Conservation (phyloP, 2,329 filamentous ascomycete species). For the Dactylonectria macrodidyma region DNA sequence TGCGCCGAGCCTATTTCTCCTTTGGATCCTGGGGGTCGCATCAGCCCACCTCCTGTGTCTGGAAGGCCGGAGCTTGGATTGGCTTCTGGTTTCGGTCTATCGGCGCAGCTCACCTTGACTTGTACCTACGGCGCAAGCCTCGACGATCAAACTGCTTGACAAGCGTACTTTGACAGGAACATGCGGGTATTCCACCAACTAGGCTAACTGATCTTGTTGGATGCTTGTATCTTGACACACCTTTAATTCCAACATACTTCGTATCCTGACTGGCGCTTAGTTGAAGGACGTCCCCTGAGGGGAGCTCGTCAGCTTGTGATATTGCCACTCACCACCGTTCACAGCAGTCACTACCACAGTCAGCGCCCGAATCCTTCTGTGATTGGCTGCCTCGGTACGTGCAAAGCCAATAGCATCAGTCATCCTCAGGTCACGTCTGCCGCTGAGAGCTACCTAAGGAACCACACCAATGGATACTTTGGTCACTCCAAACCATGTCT, state of each 20-base stretch:
- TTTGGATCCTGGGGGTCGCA: background rate
- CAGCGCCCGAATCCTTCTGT: background rate
- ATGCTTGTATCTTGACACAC: background rate
- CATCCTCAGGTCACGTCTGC: background rate
- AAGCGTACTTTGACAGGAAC: background rate
- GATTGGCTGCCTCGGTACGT: background rate
- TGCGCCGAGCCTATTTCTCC: background rate
- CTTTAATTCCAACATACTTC: no score
- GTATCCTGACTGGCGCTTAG: no score
- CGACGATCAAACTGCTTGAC: slow-evolving; percentile 3
- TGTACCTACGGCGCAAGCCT: slow-evolving; percentile 16
- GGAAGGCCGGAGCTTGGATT: slow-evolving; percentile 10
- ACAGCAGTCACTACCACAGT: background rate
- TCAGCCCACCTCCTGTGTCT: slow-evolving; percentile 19
- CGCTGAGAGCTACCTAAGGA: background rate
- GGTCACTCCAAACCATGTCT: background rate
- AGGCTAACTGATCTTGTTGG: background rate
- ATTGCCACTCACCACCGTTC: background rate
- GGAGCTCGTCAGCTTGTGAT: slow-evolving; percentile 1
- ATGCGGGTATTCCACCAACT: background rate
- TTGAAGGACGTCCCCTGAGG: background rate
- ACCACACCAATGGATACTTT: background rate
- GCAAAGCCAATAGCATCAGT: background rate
- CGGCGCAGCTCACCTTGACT: slow-evolving; percentile 15
- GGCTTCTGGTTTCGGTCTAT: slow-evolving; percentile 20